Evolutionary conservation across 345 rosid species (phyloP), one percentile per base, ranked within the genome.

Genomic region (Lumnitzera racemosa): DNA sequence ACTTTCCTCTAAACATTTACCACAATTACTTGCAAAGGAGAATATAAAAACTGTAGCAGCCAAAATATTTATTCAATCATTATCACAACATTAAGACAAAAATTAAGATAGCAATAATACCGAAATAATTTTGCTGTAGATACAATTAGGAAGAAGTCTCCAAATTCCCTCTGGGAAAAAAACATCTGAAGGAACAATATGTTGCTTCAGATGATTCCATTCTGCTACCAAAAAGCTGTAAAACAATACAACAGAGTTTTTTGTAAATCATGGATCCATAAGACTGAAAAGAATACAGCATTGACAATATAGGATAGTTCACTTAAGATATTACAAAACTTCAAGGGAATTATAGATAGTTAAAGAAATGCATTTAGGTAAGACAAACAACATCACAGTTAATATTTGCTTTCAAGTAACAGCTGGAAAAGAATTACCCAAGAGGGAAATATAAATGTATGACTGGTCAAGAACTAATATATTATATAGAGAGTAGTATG

Each of bases 201-300:
- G 76, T 78, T 71, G 79, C 51, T 70, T 75, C 77, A 88, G 52
- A 71, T 73, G 81, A 47, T 76, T 75, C 97, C 99, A 90, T 79
- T 94, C 97, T 65, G 84, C 86, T 68, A 47, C 77, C 65, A 94
- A 66, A 79, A 61, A 90, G 31, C 99, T 94, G 78, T 58, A 69
- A 48, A 74, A 59, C 49, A 36, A 55, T 24, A n/a, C 27, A 1
- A 12, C 11, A 36, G 43, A 36, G 11, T 9, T 24, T 29, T 46
- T 16, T 24, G 58, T 46, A 46, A 54, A 41, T 63, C 24, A 36
- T 47, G 29, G 17, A 46, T 25, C 10, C 17, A 41, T 15, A 54
- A 24, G 46, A 16, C 41, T 24, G 15, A 0, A 17, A 58, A 27
- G 4, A 27, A 27, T 27, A 27, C 31, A 27, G 24, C 46, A n/a